phyloP scores from a whole-genome alignment of 208 protist genomes.

The Vickermania spadyakhi region DNA sequence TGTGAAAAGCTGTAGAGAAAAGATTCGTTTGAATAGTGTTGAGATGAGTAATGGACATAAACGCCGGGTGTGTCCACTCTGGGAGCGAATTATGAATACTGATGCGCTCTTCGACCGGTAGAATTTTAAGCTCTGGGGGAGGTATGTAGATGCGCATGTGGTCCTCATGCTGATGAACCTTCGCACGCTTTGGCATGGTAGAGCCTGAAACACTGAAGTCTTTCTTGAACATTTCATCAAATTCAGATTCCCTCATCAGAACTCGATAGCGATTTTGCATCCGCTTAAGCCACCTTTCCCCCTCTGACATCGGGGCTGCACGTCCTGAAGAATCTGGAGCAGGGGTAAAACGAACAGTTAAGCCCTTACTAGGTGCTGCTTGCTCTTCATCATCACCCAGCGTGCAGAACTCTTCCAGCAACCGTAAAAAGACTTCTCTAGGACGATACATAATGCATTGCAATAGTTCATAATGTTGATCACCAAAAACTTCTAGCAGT shows the following conservation, averaged over 20 bases:
- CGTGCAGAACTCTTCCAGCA: constrained; percentile 86
- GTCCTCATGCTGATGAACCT: constrained; percentile 42
- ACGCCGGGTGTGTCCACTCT: constrained; percentile 87
- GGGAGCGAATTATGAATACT: constrained; percentile 73
- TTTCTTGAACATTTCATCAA: constrained; percentile 76
- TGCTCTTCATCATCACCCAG: constrained; percentile 47
- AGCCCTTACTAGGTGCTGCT: constrained; percentile 13
- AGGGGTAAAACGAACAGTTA: constrained; percentile 70
- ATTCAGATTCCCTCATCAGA: constrained; percentile 76
- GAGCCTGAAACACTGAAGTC: constrained; percentile 71
- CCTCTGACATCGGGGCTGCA: constrained; percentile 15
- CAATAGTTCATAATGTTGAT: constrained; percentile 74
- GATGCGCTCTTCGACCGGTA: constrained; percentile 70
- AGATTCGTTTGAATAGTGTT: constrained; percentile 96
- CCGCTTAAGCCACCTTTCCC: constrained; percentile 72
- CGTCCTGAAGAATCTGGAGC: constrained; percentile 23
- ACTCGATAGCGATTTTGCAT: constrained; percentile 82
- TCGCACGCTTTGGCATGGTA: constrained; percentile 54
- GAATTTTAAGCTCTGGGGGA: constrained; percentile 47
- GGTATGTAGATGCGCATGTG: constrained; percentile 81
- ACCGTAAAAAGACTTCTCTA: constrained; percentile 72
- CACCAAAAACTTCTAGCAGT: constrained; percentile 64
- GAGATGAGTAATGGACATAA: constrained; percentile 88
- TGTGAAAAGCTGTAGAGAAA: constrained; percentile 95
- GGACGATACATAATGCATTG: constrained; percentile 79